Percentiles rank a stretch among this genome's conserved stretches.
Conservation (phyloP, 2,329 filamentous ascomycete species). For the Pestalotiopsis sp. region DNA sequence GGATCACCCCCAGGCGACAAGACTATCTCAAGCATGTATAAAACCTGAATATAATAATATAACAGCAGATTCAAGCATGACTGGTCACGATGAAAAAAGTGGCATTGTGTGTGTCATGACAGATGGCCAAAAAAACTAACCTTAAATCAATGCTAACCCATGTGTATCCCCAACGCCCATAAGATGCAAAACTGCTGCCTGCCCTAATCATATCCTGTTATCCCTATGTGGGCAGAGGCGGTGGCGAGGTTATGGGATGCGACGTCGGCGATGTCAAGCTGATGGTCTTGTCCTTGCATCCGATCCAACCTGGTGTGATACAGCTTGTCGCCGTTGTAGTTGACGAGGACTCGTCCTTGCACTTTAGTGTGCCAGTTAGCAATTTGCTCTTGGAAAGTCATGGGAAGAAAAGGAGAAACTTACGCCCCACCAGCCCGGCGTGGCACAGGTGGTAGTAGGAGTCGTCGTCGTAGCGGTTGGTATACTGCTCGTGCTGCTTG, state of each 20-base stretch:
- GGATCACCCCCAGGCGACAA: not conserved
- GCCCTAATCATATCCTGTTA: not conserved
- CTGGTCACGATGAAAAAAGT: not conserved
- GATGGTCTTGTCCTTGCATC: constrained; percentile 16
- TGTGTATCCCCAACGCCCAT: not conserved
- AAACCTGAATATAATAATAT: not conserved
- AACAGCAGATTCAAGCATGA: not conserved
- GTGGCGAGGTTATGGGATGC: constrained; percentile 15
- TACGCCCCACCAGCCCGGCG: not conserved
- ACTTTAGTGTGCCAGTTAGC: no score
- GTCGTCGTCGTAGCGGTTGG: constrained; percentile 17
- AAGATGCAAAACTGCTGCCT: not conserved
- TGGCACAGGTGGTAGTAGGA: constrained; percentile 25
- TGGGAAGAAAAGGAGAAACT: no score
- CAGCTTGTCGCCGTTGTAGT: constrained; percentile 21
- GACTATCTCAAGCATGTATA: not conserved
- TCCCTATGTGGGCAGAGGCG: constrained; percentile 11
- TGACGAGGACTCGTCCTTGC: not conserved
- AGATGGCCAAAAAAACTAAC: not conserved
- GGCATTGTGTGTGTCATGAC: not conserved
- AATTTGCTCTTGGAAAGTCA: no score
- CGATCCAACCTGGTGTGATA: constrained; percentile 24
- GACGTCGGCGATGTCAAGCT: not conserved
- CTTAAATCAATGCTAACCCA: not conserved
- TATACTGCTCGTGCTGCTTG: constrained; percentile 28